Conservation (phyloP, 352 stramenopile species). For the Phytophthora fragariae region DNA sequence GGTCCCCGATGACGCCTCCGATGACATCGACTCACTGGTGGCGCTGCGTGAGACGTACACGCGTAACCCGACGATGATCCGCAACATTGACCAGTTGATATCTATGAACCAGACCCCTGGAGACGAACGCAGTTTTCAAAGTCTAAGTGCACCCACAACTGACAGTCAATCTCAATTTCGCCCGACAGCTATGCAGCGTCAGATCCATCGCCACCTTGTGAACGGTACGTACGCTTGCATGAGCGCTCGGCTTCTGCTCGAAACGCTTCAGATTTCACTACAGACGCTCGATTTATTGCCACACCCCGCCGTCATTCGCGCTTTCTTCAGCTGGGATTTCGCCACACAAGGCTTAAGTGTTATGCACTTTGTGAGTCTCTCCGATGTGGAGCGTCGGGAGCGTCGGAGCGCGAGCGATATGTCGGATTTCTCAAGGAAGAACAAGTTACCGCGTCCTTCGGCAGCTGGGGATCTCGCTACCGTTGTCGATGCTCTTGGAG, state of each 20-base stretch:
- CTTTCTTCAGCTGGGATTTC: slow-evolving; percentile 14
- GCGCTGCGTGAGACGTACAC: neutral
- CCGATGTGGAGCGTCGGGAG: neutral
- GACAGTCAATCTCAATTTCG: slow-evolving; percentile 3
- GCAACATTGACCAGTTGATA: slow-evolving; percentile 7
- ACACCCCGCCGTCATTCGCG: slow-evolving; percentile 16
- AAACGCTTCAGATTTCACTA: slow-evolving; percentile 6
- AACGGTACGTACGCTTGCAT: slow-evolving; percentile 21
- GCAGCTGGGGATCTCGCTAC: neutral
- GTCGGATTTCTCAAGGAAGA: slow-evolving; percentile 15
- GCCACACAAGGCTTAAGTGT: neutral
- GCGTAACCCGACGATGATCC: neutral
- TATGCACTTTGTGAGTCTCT: slow-evolving; percentile 13
- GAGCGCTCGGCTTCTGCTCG: neutral
- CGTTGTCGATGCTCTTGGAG: neutral
- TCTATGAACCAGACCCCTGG: neutral
- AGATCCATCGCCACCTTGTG: slow-evolving; percentile 4
- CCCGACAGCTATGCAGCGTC: neutral
- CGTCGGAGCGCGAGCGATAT: neutral
- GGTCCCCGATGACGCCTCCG: neutral
- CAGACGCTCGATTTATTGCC: slow-evolving; percentile 10
- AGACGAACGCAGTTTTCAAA: too few species aligned
- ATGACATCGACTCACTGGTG: neutral
- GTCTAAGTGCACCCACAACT: neutral
- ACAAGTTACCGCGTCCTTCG: slow-evolving; percentile 3